Evolutionary conservation across 169 alveolate species (phyloP).

Genomic region (Neospora caninum): DNA sequence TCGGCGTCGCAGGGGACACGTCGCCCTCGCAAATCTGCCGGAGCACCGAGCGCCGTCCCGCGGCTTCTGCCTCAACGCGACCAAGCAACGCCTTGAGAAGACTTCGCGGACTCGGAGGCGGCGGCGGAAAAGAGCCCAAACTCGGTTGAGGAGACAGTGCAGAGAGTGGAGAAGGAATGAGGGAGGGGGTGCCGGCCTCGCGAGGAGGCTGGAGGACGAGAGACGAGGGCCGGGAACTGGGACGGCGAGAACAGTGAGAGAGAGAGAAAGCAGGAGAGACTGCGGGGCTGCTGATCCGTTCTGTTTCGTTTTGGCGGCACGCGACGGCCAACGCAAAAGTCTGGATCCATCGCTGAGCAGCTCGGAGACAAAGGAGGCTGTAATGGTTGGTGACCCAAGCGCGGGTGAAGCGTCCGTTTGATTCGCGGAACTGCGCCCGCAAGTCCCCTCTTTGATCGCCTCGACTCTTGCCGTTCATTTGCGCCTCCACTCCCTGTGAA

Average conservation of each 20-base stretch:
- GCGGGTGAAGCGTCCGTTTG: background rate
- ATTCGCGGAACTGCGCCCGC: background rate
- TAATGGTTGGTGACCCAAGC: background rate
- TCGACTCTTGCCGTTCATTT: too few relatives aligned
- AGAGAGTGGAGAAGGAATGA: background rate
- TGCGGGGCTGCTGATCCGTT: too few relatives aligned
- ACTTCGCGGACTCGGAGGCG: background rate
- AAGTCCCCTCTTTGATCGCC: background rate
- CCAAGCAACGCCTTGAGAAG: background rate
- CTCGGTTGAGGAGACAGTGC: background rate
- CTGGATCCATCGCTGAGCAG: background rate
- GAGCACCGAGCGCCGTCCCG: background rate
- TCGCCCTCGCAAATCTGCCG: conserved; percentile 11
- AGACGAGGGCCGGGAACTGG: too few relatives aligned
- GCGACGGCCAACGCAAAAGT: background rate
- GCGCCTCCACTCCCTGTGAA: too few relatives aligned
- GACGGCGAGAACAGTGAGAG: too few relatives aligned
- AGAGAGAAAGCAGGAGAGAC: too few relatives aligned
- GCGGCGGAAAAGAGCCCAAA: background rate
- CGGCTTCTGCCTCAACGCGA: background rate
- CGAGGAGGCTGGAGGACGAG: too few relatives aligned
- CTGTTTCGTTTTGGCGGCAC: background rate
- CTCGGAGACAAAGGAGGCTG: background rate
- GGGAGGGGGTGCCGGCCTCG: too few relatives aligned
- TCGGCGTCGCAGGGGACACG: background rate